A percentile compares a stretch with the other conserved stretches of the same genome.
phyloP scores from a whole-genome alignment of 2,329 filamentous ascomycete genomes.

The Zasmidium angulare region DNA sequence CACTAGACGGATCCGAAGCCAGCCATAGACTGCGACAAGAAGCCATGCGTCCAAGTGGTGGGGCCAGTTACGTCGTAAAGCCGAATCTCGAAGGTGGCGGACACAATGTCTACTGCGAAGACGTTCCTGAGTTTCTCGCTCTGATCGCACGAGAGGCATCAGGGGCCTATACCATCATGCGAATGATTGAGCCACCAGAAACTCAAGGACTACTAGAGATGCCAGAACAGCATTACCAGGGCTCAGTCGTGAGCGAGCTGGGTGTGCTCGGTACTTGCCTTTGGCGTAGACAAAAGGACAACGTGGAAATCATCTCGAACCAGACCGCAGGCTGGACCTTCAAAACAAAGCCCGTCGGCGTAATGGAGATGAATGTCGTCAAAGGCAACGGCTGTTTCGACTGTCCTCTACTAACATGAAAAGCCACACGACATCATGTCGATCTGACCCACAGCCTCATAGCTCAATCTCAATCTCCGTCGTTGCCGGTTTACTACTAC shows the following conservation, averaged over 20 bases:
- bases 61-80: slow-evolving; percentile 41
- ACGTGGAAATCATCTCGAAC: slow-evolving; percentile 37
- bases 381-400: slow-evolving; percentile 51
- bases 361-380: slow-evolving; percentile 50
- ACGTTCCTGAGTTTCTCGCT: slow-evolving; percentile 39
- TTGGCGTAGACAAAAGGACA: slow-evolving; percentile 29
- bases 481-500: slow-evolving; percentile 26
- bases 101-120: slow-evolving; percentile 43
- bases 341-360: slow-evolving; percentile 43
- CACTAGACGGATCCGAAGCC: slow-evolving; percentile 35
- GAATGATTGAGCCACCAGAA: slow-evolving; percentile 38
- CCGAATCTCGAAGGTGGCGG: slow-evolving; percentile 48
- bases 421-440: no score
- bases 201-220: slow-evolving; percentile 38
- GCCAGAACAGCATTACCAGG: slow-evolving; percentile 33
- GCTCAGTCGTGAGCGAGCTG: slow-evolving; percentile 45
- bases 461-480: slow-evolving; percentile 27
- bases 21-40: slow-evolving; percentile 31
- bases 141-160: slow-evolving; percentile 29
- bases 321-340: slow-evolving; percentile 42
- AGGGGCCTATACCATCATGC: slow-evolving; percentile 43
- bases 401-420: slow-evolving; percentile 31
- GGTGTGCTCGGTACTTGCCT: slow-evolving; percentile 44
- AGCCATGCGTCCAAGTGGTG: slow-evolving; percentile 25
- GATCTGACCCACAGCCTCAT: slow-evolving; percentile 8